These are phyloP conservation scores for Venturia oleaginea DNA, from an alignment of 2,329 filamentous ascomycete species.

Conservation along the genomic window DNA sequence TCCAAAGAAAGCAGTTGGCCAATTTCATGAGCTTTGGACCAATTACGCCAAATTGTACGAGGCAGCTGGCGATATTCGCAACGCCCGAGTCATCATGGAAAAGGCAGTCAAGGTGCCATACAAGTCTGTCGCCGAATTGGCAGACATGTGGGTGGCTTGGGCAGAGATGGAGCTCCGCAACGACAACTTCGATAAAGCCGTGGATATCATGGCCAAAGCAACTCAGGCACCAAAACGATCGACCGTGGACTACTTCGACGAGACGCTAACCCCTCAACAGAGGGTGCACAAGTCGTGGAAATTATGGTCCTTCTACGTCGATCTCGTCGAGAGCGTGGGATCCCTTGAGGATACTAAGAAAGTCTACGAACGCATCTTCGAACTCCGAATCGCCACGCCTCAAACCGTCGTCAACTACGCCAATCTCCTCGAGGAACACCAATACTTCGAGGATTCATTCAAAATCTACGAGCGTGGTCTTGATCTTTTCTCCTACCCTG, in stretches of 20 bases:
- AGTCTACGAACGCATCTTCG: conserved; percentile 95
- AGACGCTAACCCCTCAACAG: conserved; percentile 86
- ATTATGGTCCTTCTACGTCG: conserved; percentile 98
- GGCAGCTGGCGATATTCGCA: conserved; percentile 70
- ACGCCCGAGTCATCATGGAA: conserved; percentile 87
- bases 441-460: conserved; percentile 96
- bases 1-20: conserved; percentile 87
- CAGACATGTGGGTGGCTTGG: conserved; percentile 99
- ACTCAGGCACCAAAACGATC: conserved; percentile 94
- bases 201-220: conserved; percentile 94
- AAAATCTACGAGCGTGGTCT: conserved; percentile 93
- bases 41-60: conserved; percentile 98
- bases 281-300: conserved; percentile 99
- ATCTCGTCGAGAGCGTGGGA: conserved; percentile 89
- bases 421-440: conserved; percentile 85
- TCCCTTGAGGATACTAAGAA: conserved; percentile 86
- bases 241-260: conserved; percentile 99
- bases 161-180: conserved; percentile 95
- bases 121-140: conserved; percentile 92
- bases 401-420: conserved; percentile 99
- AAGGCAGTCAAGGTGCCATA: conserved; percentile 97
- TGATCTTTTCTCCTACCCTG: conserved; percentile 96
- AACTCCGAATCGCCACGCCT: conserved; percentile 92
- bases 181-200: conserved; percentile 90
- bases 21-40: conserved; percentile 90